Evolutionary conservation across 192 early-diverging fungal genomes (phyloP).

Genomic region (Coemansia sp.): DNA sequence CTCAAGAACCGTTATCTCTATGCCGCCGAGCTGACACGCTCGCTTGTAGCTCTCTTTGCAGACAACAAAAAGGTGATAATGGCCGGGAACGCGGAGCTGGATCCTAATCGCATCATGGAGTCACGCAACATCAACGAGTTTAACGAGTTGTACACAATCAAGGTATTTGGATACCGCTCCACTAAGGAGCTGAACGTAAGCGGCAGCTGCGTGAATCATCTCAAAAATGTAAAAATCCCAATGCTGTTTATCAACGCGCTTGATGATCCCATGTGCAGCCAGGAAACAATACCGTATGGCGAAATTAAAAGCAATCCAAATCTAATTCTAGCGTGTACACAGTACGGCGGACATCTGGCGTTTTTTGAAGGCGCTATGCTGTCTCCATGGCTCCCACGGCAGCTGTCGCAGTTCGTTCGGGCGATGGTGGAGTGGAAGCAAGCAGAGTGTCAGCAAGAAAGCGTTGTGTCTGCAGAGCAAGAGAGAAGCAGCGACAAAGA

Average conservation of each 20-base stretch:
- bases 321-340: slow-evolving; percentile 76
- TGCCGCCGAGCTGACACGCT: slow-evolving; percentile 58
- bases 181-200: slow-evolving; percentile 76
- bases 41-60: slow-evolving; percentile 54
- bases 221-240: slow-evolving; percentile 71
- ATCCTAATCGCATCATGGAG: slow-evolving; percentile 46
- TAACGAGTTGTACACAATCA: slow-evolving; percentile 74
- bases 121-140: slow-evolving; percentile 75
- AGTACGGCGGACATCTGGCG: slow-evolving; percentile 86
- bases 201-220: slow-evolving; percentile 58
- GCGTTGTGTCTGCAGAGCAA: background rate
- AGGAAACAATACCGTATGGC: slow-evolving; percentile 66
- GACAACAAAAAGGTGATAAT: slow-evolving; percentile 53
- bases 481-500: background rate
- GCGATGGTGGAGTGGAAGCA: slow-evolving; percentile 43
- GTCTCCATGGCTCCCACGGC: slow-evolving; percentile 62
- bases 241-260: slow-evolving; percentile 80
- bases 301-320: slow-evolving; percentile 78
- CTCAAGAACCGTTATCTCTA: slow-evolving; percentile 62
- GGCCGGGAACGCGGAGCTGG: slow-evolving; percentile 48
- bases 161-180: slow-evolving; percentile 72
- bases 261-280: slow-evolving; percentile 84
- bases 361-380: slow-evolving; percentile 58
- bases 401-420: slow-evolving; percentile 58
- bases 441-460: background rate